A percentile compares a stretch with the other conserved stretches of the same genome.
phyloP scores from a whole-genome alignment of 352 stramenopile genomes.

The Bremia lactucae region DNA sequence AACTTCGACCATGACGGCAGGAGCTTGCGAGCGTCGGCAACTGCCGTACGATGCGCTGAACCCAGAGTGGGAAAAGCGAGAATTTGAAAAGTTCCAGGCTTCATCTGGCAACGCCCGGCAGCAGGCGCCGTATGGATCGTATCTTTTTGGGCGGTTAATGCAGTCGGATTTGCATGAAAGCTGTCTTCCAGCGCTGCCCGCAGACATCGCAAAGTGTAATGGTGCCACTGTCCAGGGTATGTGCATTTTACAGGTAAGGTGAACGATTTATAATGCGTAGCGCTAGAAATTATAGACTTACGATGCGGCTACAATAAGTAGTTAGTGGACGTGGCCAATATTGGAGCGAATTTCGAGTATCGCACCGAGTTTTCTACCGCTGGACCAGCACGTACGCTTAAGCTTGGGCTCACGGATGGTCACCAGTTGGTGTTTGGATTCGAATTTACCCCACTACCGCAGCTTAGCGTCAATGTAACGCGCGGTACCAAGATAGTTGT shows the following conservation, averaged over 20 bases:
- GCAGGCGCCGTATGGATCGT: slow-evolving; percentile 26
- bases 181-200: slow-evolving; percentile 47
- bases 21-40: slow-evolving; percentile 9
- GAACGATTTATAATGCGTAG: not conserved
- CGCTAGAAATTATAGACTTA: slow-evolving; percentile 2
- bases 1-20: slow-evolving; percentile 5
- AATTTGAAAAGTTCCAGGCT: slow-evolving; percentile 29
- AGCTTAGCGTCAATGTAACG: slow-evolving; percentile 40
- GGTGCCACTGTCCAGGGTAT: slow-evolving; percentile 45
- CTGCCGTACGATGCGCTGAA: slow-evolving; percentile 54
- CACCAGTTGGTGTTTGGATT: slow-evolving; percentile 68
- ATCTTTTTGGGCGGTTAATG: slow-evolving; percentile 50
- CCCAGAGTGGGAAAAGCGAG: slow-evolving; percentile 38
- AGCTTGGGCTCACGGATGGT: slow-evolving; percentile 73
- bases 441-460: slow-evolving; percentile 45
- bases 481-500: slow-evolving; percentile 62
- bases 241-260: slow-evolving; percentile 58
- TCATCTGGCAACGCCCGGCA: slow-evolving; percentile 7
- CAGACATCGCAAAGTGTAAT: slow-evolving; percentile 34
- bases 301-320: slow-evolving; percentile 8
- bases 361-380: slow-evolving; percentile 47
- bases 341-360: slow-evolving; percentile 64
- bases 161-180: slow-evolving; percentile 58
- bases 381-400: slow-evolving; percentile 62
- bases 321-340: slow-evolving; percentile 74